Evolutionary conservation across 768 basidiomycete species (phyloP).

Genomic region (Suillus fuscotomentosus): DNA sequence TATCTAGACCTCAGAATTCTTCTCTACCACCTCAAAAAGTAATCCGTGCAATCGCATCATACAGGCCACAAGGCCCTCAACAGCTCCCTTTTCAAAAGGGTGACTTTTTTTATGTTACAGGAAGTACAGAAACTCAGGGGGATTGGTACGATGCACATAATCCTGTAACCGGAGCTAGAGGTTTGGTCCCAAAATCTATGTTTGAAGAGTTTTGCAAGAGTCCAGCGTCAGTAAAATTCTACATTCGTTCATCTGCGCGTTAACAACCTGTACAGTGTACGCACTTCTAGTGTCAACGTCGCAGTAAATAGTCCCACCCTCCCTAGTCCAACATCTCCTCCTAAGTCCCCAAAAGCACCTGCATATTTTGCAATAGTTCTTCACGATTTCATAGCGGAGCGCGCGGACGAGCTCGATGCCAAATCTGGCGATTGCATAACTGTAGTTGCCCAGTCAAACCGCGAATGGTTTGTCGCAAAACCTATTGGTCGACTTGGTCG

Average conservation of each 20-base stretch:
- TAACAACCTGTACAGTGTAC: constrained; percentile 30
- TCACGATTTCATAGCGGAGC: constrained; percentile 94
- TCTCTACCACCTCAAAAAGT: constrained; percentile 91
- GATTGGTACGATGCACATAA: constrained; percentile 95
- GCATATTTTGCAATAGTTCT: constrained; percentile 94
- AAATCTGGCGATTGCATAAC: constrained; percentile 92
- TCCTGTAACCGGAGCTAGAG: constrained; percentile 86
- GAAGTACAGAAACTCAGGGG: constrained; percentile 56
- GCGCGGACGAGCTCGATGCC: constrained; percentile 94
- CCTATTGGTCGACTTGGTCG: constrained; percentile 93
- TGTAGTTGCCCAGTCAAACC: constrained; percentile 98
- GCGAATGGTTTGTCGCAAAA: constrained; percentile 99
- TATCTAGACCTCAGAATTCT: constrained; percentile 69
- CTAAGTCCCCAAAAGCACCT: constrained; percentile 39
- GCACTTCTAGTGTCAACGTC: constrained; percentile 36
- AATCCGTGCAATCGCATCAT: constrained; percentile 75
- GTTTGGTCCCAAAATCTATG: constrained; percentile 80
- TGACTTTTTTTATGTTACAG: constrained; percentile 96
- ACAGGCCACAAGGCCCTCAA: constrained; percentile 72
- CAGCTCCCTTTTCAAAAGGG: constrained; percentile 90
- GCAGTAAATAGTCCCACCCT: constrained; percentile 19
- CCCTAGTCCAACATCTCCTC: constrained; percentile 32
- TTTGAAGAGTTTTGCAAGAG: constrained; percentile 92
- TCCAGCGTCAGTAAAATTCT: constrained; percentile 47
- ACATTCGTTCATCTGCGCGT: constrained; percentile 10